Conservation (phyloP, 768 basidiomycete species). For the Crassisporium funariophilum region DNA sequence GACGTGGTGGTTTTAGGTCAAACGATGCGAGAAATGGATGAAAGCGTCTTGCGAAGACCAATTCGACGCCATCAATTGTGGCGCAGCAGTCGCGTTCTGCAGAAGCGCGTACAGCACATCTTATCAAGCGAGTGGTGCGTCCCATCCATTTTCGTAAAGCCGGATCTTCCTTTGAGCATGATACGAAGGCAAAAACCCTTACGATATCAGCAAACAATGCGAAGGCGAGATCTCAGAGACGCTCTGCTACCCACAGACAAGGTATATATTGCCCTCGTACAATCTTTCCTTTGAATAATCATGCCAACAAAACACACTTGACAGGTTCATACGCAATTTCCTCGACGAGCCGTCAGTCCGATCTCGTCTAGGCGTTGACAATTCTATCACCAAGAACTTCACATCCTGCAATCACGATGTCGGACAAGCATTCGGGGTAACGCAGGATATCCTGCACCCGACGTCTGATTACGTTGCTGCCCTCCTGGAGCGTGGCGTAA, state of each 20-base stretch:
- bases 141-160: not conserved
- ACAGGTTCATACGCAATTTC: conserved; percentile 58
- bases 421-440: conserved; percentile 42
- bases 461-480: conserved; percentile 60
- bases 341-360: conserved; percentile 62
- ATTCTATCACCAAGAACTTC: conserved; percentile 35
- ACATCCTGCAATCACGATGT: conserved; percentile 41
- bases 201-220: conserved; percentile 69
- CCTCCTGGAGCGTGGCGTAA: conserved; percentile 71
- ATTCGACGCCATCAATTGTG: conserved; percentile 67
- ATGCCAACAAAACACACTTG: not conserved
- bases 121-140: conserved; percentile 43
- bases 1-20: conserved; percentile 51
- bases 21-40: conserved; percentile 64
- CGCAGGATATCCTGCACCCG: conserved; percentile 46
- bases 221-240: conserved; percentile 45
- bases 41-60: conserved; percentile 58
- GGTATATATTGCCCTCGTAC: conserved; percentile 14
- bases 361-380: conserved; percentile 61
- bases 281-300: not conserved
- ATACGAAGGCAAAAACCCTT: conserved; percentile 50
- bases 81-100: conserved; percentile 66
- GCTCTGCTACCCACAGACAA: conserved; percentile 61
- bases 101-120: conserved; percentile 46
- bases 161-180: not conserved